Base-by-base conservation (phyloP, 306 rosid genomes). In the Hippophae tibetana region DNA sequence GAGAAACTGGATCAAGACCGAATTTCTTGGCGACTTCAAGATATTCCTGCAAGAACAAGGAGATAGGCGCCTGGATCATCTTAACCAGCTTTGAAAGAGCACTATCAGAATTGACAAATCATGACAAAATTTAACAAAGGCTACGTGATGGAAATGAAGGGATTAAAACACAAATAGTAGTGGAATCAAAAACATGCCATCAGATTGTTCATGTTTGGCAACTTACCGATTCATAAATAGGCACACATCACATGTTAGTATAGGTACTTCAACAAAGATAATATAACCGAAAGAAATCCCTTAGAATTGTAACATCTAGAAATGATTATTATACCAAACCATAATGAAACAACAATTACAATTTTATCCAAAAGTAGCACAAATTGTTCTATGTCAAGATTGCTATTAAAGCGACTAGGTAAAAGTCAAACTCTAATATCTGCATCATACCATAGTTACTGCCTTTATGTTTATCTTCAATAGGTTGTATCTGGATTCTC, bases 401-500 rank as follows among this genome's bases (percentile, higher is more conserved):
- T 18, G 23, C 23, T 18, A 18, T 18, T 18, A 18, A 18, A 18
- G 23, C 23, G 1, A 18, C 23, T 18, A 2, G 38, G 5, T 4
- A 31, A 31, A 31, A 53, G 55, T 50, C 59, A 66, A 63, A 47
- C 56, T 40, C 13, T 43, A 54, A 9, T 61, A 63, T 76, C 57
- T 26, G 54, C 8, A 12, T 49, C 69, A 52, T 76, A 85, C 98
- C 86, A 13, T 56, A 48, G 87, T 68, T 50, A 95, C 95, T 47
- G 76, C 77, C 72, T 70, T 70, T 66, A 79, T 62, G 63, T 48
- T 56, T 53, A 69, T 73, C 63, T 73, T 74, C 49, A 89, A 79
- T 58, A 81, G 70, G 74, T 78, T 85, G 76, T 90, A 85, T 78
- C 95, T 79, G 38, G 92, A 90, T 74, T 90, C 95, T 65, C 95